These are phyloP conservation scores for Domatiomyces globalis DNA, from an alignment of 2,329 filamentous ascomycete species.

Conservation along the genomic window DNA sequence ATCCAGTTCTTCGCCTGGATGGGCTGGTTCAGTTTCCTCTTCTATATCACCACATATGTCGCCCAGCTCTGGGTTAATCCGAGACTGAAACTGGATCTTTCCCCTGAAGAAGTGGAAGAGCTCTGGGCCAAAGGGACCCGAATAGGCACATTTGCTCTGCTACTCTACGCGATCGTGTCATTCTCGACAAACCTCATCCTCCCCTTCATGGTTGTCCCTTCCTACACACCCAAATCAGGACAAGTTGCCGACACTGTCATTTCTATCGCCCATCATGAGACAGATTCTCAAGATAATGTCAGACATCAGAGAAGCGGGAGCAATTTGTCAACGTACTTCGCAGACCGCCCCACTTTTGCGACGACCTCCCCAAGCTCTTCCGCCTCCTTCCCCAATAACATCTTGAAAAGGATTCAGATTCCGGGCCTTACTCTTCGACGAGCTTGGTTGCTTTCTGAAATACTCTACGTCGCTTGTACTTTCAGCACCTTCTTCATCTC, in stretches of 20 bases:
- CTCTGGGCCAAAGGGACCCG: constrained; percentile 77
- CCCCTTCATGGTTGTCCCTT: constrained; percentile 72
- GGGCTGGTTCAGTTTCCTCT: constrained; percentile 88
- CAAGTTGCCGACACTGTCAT: constrained; percentile 5
- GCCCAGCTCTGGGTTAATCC: constrained; percentile 86
- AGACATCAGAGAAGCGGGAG: neutral
- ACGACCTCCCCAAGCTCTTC: neutral
- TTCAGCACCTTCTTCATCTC: constrained; percentile 64
- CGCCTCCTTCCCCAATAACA: constrained; percentile 13
- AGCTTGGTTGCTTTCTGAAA: constrained; percentile 70
- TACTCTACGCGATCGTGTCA: constrained; percentile 77
- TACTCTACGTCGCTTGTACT: constrained; percentile 74
- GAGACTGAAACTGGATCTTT: constrained; percentile 63
- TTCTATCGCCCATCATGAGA: neutral
- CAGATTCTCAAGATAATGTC: neutral
- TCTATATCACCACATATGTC: constrained; percentile 89
- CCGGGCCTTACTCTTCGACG: constrained; percentile 74
- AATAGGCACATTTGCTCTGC: constrained; percentile 73
- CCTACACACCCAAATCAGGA: constrained; percentile 37
- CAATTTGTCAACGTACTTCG: neutral
- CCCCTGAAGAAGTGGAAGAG: constrained; percentile 57
- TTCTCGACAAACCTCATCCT: constrained; percentile 68
- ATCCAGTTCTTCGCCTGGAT: constrained; percentile 84
- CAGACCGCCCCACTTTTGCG: neutral
- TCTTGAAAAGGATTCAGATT: constrained; percentile 54